phyloP scores from a whole-genome alignment of 2,329 filamentous ascomycete species.

The Pseudophaeomoniella oleicola region DNA sequence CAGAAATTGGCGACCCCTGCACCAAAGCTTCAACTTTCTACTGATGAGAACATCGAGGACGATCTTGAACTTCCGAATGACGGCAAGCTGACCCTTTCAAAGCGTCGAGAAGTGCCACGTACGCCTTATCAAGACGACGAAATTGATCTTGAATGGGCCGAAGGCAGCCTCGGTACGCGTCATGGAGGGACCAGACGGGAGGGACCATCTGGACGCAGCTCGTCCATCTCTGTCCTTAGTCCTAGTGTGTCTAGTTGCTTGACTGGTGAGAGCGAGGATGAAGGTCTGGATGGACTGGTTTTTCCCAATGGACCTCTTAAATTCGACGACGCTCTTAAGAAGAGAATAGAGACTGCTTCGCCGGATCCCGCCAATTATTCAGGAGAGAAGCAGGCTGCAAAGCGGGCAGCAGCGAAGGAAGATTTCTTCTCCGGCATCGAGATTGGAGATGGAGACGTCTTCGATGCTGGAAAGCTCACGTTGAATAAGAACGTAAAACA shows the following conservation, averaged over 20 bases:
- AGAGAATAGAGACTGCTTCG: slow-evolving; percentile 41
- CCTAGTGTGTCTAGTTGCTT: slow-evolving; percentile 86
- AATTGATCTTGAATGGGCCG: slow-evolving; percentile 72
- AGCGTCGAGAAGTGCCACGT: slow-evolving; percentile 45
- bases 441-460: slow-evolving; percentile 67
- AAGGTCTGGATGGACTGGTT: slow-evolving; percentile 77
- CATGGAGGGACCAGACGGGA: slow-evolving; percentile 77
- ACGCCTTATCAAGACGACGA: slow-evolving; percentile 56
- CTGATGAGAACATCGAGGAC: slow-evolving; percentile 57
- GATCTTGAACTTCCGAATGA: slow-evolving; percentile 59
- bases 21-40: no score
- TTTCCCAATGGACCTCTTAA: slow-evolving; percentile 73
- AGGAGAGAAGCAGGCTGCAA: slow-evolving; percentile 16
- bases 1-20: slow-evolving; percentile 29
- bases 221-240: slow-evolving; percentile 76
- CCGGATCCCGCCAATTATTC: slow-evolving; percentile 21
- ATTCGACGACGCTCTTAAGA: slow-evolving; percentile 63
- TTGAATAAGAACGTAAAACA: slow-evolving; percentile 86
- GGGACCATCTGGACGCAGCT: slow-evolving; percentile 66
- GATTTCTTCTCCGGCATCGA: slow-evolving; percentile 82
- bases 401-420: slow-evolving; percentile 32
- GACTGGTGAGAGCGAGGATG: slow-evolving; percentile 84
- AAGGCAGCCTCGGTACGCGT: slow-evolving; percentile 81
- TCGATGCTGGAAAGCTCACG: slow-evolving; percentile 66
- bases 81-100: slow-evolving; percentile 46